Conservation (phyloP, 306 rosid species). For the Oemleria cerasiformis region DNA sequence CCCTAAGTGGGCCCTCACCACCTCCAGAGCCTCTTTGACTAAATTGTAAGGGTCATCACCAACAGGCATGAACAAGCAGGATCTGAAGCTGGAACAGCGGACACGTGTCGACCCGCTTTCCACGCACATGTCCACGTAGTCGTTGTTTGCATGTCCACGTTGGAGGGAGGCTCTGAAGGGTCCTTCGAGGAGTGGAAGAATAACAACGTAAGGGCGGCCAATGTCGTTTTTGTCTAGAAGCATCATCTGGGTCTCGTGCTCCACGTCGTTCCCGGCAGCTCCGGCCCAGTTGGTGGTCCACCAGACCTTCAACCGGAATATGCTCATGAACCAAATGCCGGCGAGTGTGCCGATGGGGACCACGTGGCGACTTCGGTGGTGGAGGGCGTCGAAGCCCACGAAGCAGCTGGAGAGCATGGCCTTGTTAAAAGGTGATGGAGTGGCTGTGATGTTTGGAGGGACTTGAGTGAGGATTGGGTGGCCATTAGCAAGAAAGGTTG, state of each 20-base stretch:
- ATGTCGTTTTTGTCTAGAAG: constrained; percentile 33
- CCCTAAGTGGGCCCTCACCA: constrained; percentile 43
- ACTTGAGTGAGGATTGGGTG: constrained; percentile 53
- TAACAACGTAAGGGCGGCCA: constrained; percentile 49
- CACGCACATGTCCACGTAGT: constrained; percentile 44
- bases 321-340: constrained; percentile 45
- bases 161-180: constrained; percentile 54
- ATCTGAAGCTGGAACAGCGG: constrained; percentile 33
- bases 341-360: constrained; percentile 44
- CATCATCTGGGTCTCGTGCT: constrained; percentile 62
- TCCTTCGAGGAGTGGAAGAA: constrained; percentile 63
- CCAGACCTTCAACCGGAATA: constrained; percentile 74
- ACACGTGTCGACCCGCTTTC: constrained; percentile 70
- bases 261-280: constrained; percentile 39
- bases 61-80: constrained; percentile 49
- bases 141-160: constrained; percentile 18
- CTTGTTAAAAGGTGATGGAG: constrained; percentile 27
- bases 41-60: constrained; percentile 50
- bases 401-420: constrained; percentile 38
- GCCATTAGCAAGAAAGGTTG: constrained; percentile 50
- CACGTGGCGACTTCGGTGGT: constrained; percentile 44
- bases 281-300: constrained; percentile 78
- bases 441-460: constrained; percentile 44
- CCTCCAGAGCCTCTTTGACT: constrained; percentile 44
- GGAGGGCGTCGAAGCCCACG: constrained; percentile 46